Percentiles rank a stretch among this genome's conserved stretches.
Evolutionary conservation across 495 filamentous ascomycete genomes (phyloP).

Genomic region (Annulohypoxylon maeteangense): DNA sequence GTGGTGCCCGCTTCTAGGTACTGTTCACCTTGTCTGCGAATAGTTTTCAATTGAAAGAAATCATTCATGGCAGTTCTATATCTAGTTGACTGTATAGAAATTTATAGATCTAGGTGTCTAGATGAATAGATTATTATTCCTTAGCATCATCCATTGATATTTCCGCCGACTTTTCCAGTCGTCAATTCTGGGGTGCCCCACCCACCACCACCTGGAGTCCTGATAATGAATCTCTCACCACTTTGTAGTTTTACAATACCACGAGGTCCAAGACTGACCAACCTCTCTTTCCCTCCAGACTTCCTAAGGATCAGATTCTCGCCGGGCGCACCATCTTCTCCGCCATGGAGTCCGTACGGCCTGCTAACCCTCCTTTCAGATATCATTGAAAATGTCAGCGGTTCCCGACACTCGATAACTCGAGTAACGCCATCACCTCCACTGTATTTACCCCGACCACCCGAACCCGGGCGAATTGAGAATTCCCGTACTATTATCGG

Average conservation of each 20-base stretch:
- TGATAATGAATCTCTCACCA: conserved; percentile 34
- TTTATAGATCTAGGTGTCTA: background rate
- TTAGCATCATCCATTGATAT: background rate
- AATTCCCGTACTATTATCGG: conserved; percentile 75
- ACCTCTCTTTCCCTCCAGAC: conserved; percentile 7
- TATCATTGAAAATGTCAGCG: conserved; percentile 38
- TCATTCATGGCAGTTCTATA: too few species aligned
- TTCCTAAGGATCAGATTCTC: conserved; percentile 32
- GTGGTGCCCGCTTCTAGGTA: too few species aligned
- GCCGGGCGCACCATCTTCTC: conserved; percentile 27
- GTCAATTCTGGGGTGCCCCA: too few species aligned
- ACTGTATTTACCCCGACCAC: conserved; percentile 46
- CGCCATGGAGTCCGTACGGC: conserved; percentile 38
- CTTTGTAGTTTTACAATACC: conserved; percentile 29
- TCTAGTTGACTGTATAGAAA: too few species aligned
- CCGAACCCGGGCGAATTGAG: conserved; percentile 60
- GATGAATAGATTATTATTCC: background rate
- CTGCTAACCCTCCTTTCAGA: conserved; percentile 31
- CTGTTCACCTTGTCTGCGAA: too few species aligned
- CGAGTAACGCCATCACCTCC: conserved; percentile 52
- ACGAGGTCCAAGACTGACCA: conserved; percentile 31
- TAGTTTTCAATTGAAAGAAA: too few species aligned
- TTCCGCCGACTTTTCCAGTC: too few species aligned
- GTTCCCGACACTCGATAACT: conserved; percentile 34
- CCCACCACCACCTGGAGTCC: conserved; percentile 38